Percentiles rank a stretch among this genome's conserved stretches.
These are phyloP conservation scores for Stentor coeruleus DNA, from an alignment of 73 alveolate species.

Conservation along the genomic window DNA sequence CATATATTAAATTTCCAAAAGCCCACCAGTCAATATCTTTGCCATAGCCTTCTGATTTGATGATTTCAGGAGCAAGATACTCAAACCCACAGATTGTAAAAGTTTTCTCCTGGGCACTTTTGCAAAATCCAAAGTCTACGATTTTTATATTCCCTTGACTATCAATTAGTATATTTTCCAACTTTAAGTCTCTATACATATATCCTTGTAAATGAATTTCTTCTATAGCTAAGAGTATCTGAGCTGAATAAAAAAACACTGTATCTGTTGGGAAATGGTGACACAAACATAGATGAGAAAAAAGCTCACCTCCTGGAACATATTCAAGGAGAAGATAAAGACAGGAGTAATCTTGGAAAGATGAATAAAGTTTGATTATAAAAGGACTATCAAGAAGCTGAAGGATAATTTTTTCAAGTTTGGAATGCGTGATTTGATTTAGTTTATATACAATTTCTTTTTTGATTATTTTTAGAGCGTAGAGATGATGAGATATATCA, in stretches of 20 bases:
- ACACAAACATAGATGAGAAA: neutral
- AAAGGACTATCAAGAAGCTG: slow-evolving; percentile 31
- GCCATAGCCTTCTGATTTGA: slow-evolving; percentile 67
- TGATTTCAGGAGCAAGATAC: slow-evolving; percentile 81
- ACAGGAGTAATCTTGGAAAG: slow-evolving; percentile 30
- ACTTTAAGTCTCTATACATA: slow-evolving; percentile 38
- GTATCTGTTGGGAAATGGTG: neutral
- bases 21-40: slow-evolving; percentile 48
- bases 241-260: neutral
- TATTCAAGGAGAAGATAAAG: slow-evolving; percentile 30
- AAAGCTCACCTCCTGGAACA: slow-evolving; percentile 41
- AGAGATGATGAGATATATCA: neutral
- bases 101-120: slow-evolving; percentile 44
- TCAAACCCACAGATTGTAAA: slow-evolving; percentile 79
- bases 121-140: slow-evolving; percentile 52
- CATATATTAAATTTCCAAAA: slow-evolving; percentile 41
- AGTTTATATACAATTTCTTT: slow-evolving; percentile 2
- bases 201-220: slow-evolving; percentile 31
- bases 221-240: slow-evolving; percentile 11
- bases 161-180: slow-evolving; percentile 30
- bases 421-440: neutral
- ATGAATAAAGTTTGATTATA: slow-evolving; percentile 31
- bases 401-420: slow-evolving; percentile 21
- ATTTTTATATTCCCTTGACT: slow-evolving; percentile 26
- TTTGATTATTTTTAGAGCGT: neutral